Conservation (phyloP, 2,329 filamentous ascomycete species). For the Dactylellina sp. region DNA sequence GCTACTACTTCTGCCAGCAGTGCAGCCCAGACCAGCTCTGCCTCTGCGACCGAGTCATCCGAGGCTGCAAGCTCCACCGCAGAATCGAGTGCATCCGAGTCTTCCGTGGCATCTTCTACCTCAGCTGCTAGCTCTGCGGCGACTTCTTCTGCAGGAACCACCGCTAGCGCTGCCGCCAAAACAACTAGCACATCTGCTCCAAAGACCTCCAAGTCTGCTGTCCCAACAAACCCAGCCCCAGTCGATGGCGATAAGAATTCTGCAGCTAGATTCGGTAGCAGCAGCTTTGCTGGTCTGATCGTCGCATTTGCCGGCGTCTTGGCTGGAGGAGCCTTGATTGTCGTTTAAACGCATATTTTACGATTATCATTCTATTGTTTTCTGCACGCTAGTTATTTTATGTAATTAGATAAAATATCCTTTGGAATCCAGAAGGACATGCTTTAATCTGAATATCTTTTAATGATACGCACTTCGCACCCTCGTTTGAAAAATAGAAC, state of each 20-base stretch:
- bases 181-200: slow-evolving; percentile 1
- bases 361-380: background rate
- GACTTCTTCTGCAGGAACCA: background rate
- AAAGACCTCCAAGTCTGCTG: slow-evolving; percentile 1
- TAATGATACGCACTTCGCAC: too few relatives aligned
- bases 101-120: background rate
- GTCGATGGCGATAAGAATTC: slow-evolving; percentile 11
- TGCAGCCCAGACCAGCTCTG: slow-evolving; percentile 7
- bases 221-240: slow-evolving; percentile 25
- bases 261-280: slow-evolving; percentile 10
- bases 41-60: slow-evolving; percentile 1
- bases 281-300: slow-evolving; percentile 20
- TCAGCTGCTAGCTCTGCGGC: background rate
- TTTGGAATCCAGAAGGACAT: slow-evolving; percentile 8
- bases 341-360: slow-evolving; percentile 6
- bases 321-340: slow-evolving; percentile 21
- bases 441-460: background rate
- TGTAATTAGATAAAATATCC: slow-evolving; percentile 29
- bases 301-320: slow-evolving; percentile 19
- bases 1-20: slow-evolving; percentile 13
- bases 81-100: slow-evolving; percentile 9
- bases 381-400: slow-evolving; percentile 18
- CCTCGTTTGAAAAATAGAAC: too few relatives aligned
- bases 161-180: background rate
- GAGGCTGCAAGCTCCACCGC: slow-evolving; percentile 1